Percentiles rank a stretch among this genome's conserved stretches.
These are phyloP conservation scores for Filobasidium floriforme DNA, from an alignment of 768 basidiomycete species.

Conservation along the genomic window DNA sequence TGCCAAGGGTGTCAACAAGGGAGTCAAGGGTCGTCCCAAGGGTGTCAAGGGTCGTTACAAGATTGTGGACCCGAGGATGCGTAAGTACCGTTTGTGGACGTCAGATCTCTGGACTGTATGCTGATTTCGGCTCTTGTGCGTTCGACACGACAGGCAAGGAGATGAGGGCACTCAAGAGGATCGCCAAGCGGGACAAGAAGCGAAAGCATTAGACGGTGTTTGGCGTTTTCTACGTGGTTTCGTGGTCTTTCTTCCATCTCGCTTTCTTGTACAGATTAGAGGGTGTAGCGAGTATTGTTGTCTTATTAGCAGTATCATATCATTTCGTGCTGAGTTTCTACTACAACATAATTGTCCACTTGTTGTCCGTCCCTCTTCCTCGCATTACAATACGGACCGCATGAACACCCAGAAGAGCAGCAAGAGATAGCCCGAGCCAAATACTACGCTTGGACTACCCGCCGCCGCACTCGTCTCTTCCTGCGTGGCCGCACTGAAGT, in stretches of 20 bases:
- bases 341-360: neutral
- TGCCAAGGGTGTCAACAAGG: slow-evolving; percentile 81
- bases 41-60: slow-evolving; percentile 91
- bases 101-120: neutral
- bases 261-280: neutral
- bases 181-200: slow-evolving; percentile 28
- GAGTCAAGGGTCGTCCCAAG: slow-evolving; percentile 83
- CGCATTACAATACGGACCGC: too few relatives aligned
- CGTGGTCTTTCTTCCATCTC: neutral
- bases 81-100: slow-evolving; percentile 50
- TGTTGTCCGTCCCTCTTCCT: neutral
- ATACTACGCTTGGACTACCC: too few relatives aligned
- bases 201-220: slow-evolving; percentile 16
- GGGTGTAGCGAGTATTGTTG: slow-evolving; percentile 1
- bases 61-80: slow-evolving; percentile 91
- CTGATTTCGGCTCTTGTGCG: neutral
- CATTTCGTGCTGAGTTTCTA: neutral
- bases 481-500: too few relatives aligned
- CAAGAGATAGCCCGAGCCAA: too few relatives aligned
- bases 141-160: slow-evolving; percentile 23
- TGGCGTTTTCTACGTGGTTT: neutral
- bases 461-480: too few relatives aligned
- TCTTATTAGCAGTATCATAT: neutral
- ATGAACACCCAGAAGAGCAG: too few relatives aligned
- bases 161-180: slow-evolving; percentile 28